Evolutionary conservation across 2,329 filamentous ascomycete genomes (phyloP).

Genomic region (Aspergillus brasiliensis): DNA sequence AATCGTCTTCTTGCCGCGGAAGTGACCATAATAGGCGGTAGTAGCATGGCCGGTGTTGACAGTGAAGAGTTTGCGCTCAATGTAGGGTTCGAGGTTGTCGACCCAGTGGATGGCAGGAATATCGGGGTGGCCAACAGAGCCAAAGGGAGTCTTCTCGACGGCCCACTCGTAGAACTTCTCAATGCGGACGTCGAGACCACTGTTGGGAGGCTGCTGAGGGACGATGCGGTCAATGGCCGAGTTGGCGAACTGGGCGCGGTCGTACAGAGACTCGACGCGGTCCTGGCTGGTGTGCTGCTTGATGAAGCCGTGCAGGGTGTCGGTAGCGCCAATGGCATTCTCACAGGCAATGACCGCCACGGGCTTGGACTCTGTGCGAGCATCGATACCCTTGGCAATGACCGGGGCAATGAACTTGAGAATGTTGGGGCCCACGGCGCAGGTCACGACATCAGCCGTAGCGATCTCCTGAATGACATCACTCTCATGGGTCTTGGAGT

Average conservation of each 20-base stretch:
- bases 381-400: conserved; percentile 90
- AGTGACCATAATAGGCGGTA: conserved; percentile 91
- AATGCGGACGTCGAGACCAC: conserved; percentile 87
- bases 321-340: conserved; percentile 94
- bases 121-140: conserved; percentile 66
- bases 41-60: conserved; percentile 98
- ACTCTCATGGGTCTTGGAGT: conserved; percentile 82
- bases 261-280: conserved; percentile 67
- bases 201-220: conserved; percentile 77
- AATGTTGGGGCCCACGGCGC: conserved; percentile 93
- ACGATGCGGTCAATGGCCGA: conserved; percentile 98
- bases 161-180: conserved; percentile 99
- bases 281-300: conserved; percentile 71
- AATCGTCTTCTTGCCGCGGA: conserved; percentile 81
- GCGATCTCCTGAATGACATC: conserved; percentile 83
- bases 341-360: conserved; percentile 95
- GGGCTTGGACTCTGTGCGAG: conserved; percentile 66
- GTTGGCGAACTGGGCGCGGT: conserved; percentile 89
- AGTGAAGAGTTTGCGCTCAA: conserved; percentile 98
- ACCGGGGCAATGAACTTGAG: conserved; percentile 95
- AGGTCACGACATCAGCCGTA: conserved; percentile 88
- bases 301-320: conserved; percentile 81
- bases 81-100: conserved; percentile 86
- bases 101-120: conserved; percentile 94
- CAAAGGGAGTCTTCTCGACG: conserved; percentile 84